These are phyloP conservation scores for Bjerkandera adusta DNA, from an alignment of 1,284 basidiomycete genomes.

Conservation along the genomic window DNA sequence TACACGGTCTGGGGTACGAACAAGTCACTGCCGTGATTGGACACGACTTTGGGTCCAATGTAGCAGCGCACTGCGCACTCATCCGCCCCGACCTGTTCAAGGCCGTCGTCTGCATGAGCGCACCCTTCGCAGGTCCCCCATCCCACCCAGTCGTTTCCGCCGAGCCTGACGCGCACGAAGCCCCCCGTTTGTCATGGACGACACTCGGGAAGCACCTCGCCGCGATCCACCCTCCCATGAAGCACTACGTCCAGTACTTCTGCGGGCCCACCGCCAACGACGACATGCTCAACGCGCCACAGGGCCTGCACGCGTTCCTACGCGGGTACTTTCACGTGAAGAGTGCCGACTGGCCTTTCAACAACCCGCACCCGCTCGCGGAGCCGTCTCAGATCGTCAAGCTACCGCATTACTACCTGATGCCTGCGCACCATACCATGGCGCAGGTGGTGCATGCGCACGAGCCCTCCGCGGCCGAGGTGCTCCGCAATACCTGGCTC, in stretches of 20 bases:
- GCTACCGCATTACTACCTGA: constrained; percentile 63
- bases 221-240: constrained; percentile 46
- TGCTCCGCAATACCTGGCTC: constrained; percentile 41
- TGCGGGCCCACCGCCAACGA: constrained; percentile 43
- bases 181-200: background rate
- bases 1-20: constrained; percentile 47
- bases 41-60: constrained; percentile 56
- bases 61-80: constrained; percentile 52
- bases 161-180: constrained; percentile 2
- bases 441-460: constrained; percentile 40
- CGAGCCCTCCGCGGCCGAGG: constrained; percentile 25
- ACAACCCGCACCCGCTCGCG: constrained; percentile 39
- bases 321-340: constrained; percentile 60
- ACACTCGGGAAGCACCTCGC: constrained; percentile 31
- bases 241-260: constrained; percentile 57
- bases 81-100: constrained; percentile 55
- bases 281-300: constrained; percentile 40
- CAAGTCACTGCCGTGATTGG: constrained; percentile 49
- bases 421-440: constrained; percentile 53
- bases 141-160: constrained; percentile 24
- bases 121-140: constrained; percentile 48
- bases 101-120: constrained; percentile 57
- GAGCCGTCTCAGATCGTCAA: constrained; percentile 34
- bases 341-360: constrained; percentile 50
- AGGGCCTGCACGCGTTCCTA: constrained; percentile 49